Evolutionary conservation across 2,329 filamentous ascomycete species (phyloP).

Genomic region (Fusarium devonianum): DNA sequence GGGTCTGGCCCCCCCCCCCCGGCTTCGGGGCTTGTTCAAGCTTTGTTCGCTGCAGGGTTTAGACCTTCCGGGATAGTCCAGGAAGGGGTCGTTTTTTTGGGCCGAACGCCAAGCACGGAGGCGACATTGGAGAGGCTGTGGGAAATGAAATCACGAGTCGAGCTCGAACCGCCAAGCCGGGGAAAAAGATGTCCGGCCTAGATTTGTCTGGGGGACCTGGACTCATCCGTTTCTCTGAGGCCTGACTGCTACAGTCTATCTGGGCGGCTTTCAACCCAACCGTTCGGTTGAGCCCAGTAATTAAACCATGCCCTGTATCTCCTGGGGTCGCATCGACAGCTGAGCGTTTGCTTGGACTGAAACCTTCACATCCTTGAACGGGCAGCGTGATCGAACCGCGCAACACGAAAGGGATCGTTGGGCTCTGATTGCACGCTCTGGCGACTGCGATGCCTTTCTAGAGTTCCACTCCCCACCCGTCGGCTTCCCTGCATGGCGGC

Average conservation of each 20-base stretch:
- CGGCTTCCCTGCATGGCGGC: conserved; percentile 12
- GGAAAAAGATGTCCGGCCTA: conserved; percentile 1
- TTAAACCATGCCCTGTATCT: conserved; percentile 28
- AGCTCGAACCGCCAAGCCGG: conserved; percentile 37
- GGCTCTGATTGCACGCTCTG: conserved; percentile 13
- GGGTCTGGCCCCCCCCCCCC: neutral
- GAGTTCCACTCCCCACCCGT: conserved; percentile 5
- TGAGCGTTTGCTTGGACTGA: conserved; percentile 7
- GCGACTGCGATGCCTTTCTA: no score
- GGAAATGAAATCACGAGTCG: conserved; percentile 13
- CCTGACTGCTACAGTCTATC: conserved; percentile 12
- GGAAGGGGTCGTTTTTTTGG: no score
- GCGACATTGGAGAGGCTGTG: conserved; percentile 29
- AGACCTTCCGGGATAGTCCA: neutral
- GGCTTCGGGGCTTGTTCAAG: conserved; percentile 1
- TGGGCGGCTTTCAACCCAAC: conserved; percentile 32
- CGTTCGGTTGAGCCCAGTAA: conserved; percentile 37
- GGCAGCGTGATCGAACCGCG: conserved; percentile 1
- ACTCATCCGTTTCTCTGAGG: conserved; percentile 2
- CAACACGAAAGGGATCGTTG: conserved; percentile 13
- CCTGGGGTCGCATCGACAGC: neutral
- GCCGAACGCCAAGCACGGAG: conserved; percentile 16
- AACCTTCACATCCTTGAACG: neutral
- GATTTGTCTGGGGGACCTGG: conserved; percentile 11
- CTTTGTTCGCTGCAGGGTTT: conserved; percentile 5